These are phyloP conservation scores for Saccharomycopsis hybrid DNA, from an alignment of 1,139 yeast genomes.

Conservation along the genomic window DNA sequence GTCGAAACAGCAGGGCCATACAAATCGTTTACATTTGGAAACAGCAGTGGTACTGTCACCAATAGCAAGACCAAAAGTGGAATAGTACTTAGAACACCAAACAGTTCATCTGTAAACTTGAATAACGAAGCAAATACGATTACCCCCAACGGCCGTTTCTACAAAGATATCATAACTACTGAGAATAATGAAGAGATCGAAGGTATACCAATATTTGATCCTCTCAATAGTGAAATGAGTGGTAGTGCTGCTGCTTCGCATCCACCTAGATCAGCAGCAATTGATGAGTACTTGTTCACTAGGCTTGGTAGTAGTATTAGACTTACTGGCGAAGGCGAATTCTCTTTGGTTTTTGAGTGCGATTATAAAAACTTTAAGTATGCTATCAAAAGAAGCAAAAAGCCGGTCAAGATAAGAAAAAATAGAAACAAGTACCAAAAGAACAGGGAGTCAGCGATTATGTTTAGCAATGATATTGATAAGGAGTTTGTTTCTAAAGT, in stretches of 20 bases:
- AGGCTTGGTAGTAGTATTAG: slow-evolving; percentile 39
- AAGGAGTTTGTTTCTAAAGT: slow-evolving; percentile 7
- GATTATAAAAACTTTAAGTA: slow-evolving; percentile 58
- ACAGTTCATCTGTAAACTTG: slow-evolving; percentile 10
- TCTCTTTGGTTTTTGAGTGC: slow-evolving; percentile 79
- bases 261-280: background rate
- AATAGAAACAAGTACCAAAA: slow-evolving; percentile 17
- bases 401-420: slow-evolving; percentile 34
- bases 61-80: background rate
- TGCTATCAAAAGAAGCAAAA: slow-evolving; percentile 82
- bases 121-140: slow-evolving; percentile 8
- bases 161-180: background rate
- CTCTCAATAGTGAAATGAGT: background rate
- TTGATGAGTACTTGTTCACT: slow-evolving; percentile 3
- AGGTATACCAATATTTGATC: background rate
- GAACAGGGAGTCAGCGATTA: slow-evolving; percentile 8
- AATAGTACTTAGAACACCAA: slow-evolving; percentile 4
- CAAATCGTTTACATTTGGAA: background rate
- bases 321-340: slow-evolving; percentile 78
- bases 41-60: background rate
- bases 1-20: background rate
- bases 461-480: slow-evolving; percentile 8
- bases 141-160: slow-evolving; percentile 12
- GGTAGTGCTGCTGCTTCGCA: too few species aligned
- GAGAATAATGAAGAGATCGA: background rate